These are phyloP conservation scores for Delitschia confertaspora DNA, from an alignment of 495 filamentous ascomycete species.

Conservation along the genomic window DNA sequence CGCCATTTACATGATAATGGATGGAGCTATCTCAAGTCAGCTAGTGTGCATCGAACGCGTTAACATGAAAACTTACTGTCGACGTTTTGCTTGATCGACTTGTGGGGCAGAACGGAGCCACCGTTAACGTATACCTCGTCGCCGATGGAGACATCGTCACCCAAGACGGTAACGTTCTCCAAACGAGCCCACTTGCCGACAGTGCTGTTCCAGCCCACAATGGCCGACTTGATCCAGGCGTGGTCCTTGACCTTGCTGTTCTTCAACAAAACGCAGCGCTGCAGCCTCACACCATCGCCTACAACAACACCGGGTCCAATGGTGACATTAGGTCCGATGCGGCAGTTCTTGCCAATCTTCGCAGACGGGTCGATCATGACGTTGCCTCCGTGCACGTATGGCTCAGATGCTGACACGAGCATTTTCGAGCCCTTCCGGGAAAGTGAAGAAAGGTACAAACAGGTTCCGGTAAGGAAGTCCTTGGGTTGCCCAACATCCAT, in stretches of 20 bases:
- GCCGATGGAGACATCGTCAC: slow-evolving; percentile 97
- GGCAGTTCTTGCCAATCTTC: slow-evolving; percentile 97
- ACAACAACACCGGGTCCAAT: slow-evolving; percentile 93
- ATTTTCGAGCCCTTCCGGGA: slow-evolving; percentile 86
- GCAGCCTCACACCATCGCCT: slow-evolving; percentile 88
- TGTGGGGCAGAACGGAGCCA: slow-evolving; percentile 91
- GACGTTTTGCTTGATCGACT: slow-evolving; percentile 98
- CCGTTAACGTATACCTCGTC: slow-evolving; percentile 99
- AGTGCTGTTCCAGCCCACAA: slow-evolving; percentile 97
- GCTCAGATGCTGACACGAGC: slow-evolving; percentile 62
- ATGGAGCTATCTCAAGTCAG: slow-evolving; percentile 18
- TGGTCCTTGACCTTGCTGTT: slow-evolving; percentile 96
- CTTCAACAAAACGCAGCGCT: slow-evolving; percentile 83
- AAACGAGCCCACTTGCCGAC: slow-evolving; percentile 93
- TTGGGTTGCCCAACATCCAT: slow-evolving; percentile 99
- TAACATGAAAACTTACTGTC: slow-evolving; percentile 50
- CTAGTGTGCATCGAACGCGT: neutral
- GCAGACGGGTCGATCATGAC: slow-evolving; percentile 92
- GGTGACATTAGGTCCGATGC: slow-evolving; percentile 94
- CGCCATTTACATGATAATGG: slow-evolving; percentile 26
- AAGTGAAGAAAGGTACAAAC: slow-evolving; percentile 89
- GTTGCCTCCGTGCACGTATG: slow-evolving; percentile 89
- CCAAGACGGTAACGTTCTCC: slow-evolving; percentile 94
- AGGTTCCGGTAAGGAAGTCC: slow-evolving; percentile 95
- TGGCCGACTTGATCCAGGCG: slow-evolving; percentile 98